phyloP scores from a whole-genome alignment of 345 rosid genomes.

The Citrus trifoliata region DNA sequence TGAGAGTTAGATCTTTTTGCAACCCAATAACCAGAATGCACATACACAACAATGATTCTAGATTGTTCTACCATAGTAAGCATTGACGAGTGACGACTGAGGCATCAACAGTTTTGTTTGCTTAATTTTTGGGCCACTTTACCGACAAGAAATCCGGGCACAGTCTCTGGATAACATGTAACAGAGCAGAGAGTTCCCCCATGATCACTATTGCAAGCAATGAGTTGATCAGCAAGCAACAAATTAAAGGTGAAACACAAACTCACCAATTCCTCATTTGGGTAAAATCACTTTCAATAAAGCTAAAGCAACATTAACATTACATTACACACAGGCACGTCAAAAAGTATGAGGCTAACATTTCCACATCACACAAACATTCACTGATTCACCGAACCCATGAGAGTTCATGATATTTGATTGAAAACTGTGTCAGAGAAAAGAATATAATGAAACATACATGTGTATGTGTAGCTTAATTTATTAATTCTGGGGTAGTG shows the following conservation, averaged over 20 bases:
- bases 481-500: too few relatives aligned
- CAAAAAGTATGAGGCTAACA: conserved; percentile 1
- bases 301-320: conserved; percentile 13
- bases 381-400: background rate
- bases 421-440: background rate
- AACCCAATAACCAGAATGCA: background rate
- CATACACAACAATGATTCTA: conserved; percentile 17
- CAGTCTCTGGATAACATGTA: conserved; percentile 32
- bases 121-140: conserved; percentile 31
- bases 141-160: conserved; percentile 33
- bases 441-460: background rate
- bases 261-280: background rate
- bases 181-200: conserved; percentile 15
- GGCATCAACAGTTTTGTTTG: conserved; percentile 19
- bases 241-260: conserved; percentile 3
- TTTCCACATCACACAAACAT: background rate
- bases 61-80: conserved; percentile 20
- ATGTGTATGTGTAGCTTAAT: too few relatives aligned
- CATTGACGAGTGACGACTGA: conserved; percentile 11
- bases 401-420: background rate
- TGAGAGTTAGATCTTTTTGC: conserved; percentile 4
- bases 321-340: conserved; percentile 12
- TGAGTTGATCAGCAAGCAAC: background rate
- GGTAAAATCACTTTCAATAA: conserved; percentile 6
- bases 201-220: conserved; percentile 10